Base-by-base conservation (phyloP, 2,329 filamentous ascomycete genomes). In the Penicillium sp. region DNA sequence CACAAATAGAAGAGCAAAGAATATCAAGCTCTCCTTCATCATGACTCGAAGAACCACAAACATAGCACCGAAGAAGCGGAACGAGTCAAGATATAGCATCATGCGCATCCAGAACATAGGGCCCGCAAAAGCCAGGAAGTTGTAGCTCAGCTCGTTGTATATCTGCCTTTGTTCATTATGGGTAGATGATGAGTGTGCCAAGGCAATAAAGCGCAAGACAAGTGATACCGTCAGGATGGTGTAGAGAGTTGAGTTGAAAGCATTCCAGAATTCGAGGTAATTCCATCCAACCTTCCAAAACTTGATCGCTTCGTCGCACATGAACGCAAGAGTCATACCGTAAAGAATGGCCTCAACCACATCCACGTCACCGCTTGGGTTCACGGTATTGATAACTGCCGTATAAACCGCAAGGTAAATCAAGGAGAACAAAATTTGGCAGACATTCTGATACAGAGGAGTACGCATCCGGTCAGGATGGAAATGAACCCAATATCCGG, bases 31-130 rank as follows among this genome's bases (percentile, higher is more conserved):
- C 73, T 93, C 89, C 68, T 90, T 91, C 88, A 93, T 92, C 89
- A 93, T 92, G 49, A 92, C 89, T 72, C 97, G 96, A 42, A 99
- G 80, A 2, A 99, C 92, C 2, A 99, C 93, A 1, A 99, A 83
- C 94, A 99, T 99, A 47, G 93, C 91, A 25, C 94, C 94, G 67
- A 99, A 99, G 79, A 99, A 99, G 52, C 90, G 86, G 80, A 96
- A 84, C 0, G 89, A 90, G 74, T 99, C 94, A 18, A 99, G 84
- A 69, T 97, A 99, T 7, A 99, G 83, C 59, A 99, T 77, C 56
- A 99, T 81, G 5, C 94, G 88, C 68, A 87, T 89, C 93, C 94
- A 99, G 74, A 99, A 97, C 89, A 99, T 90, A 0, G 94, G 94
- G 0, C 94, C 92, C 3, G 87, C 86, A 72, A 97, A 96, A 10